Evolutionary conservation across 2,329 filamentous ascomycete species (phyloP), one percentile per base, ranked within the genome.

Genomic region (Colletotrichum australisinense): DNA sequence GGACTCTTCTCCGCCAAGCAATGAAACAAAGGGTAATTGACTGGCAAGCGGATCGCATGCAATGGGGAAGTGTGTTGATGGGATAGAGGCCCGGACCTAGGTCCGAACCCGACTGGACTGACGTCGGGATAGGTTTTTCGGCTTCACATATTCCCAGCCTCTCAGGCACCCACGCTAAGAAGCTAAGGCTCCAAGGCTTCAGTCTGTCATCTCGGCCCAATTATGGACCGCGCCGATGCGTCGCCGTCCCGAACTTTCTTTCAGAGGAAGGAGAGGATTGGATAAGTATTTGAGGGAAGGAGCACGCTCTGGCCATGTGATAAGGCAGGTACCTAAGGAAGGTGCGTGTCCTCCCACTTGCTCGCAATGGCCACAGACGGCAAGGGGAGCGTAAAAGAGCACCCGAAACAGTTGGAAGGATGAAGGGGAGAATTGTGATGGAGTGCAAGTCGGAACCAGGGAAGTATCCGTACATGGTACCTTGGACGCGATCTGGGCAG

Each of bases 121-220:
- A 69, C 35, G 69, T 72, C 68, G 57, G 57, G 64, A 57, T 72
- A 72, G 63, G 69, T 72, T 72, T 68, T 56, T 49, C n/a, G 24
- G 42, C 14, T 24, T 60, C 12, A 32, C 46, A 60, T 35, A 22
- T 22, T 42, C 38, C 38, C 38, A 49, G 42, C 42, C 8, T 49
- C 42, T n/a, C 42, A 49, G 42, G 42, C 42, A 49, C 19, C 42
- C 19, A 49, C 19, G 42, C 42, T 19, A 49, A 49, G 42, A 7
- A 19, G 42, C 42, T 49, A 49, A 49, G 28, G 56, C 26, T n/a
- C 56, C 30, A 38, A 60, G 32, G 35, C 24, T 62, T 14, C 35
- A 32, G 16, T 30, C 63, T 60, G 26, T 62, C 24, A 42, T 28
- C n/a, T 68, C 49, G 49, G 69, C 49, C 49, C 49, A 68, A 60